Percentiles rank a stretch among this genome's conserved stretches.
phyloP scores from a whole-genome alignment of 495 filamentous ascomycete species.

The Aspergillus steynii region DNA sequence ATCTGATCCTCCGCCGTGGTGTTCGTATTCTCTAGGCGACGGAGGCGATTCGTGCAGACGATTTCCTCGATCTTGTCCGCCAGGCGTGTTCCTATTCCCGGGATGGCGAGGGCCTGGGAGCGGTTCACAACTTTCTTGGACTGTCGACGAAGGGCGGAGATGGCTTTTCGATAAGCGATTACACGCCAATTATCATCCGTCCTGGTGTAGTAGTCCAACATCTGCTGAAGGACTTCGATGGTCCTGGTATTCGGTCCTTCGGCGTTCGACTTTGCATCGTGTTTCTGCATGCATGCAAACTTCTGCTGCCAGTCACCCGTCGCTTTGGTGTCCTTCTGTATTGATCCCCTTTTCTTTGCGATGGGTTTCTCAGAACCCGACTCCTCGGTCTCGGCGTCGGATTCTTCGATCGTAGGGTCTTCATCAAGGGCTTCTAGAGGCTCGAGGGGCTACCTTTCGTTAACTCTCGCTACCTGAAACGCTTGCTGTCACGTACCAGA shows the following conservation, averaged over 20 bases:
- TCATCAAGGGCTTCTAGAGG: conserved; percentile 29
- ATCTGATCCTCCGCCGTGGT: conserved; percentile 62
- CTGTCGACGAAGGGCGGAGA: conserved; percentile 70
- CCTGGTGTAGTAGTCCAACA: conserved; percentile 78
- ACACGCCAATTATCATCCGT: conserved; percentile 79
- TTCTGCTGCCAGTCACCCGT: conserved; percentile 46
- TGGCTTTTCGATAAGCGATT: conserved; percentile 77
- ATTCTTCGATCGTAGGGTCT: conserved; percentile 21
- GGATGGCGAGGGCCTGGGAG: conserved; percentile 66
- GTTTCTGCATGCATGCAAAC: conserved; percentile 70
- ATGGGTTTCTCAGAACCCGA: conserved; percentile 24
- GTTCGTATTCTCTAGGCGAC: conserved; percentile 68
- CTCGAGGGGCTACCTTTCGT: conserved; percentile 42
- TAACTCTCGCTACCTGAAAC: not conserved
- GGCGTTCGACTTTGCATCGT: conserved; percentile 37
- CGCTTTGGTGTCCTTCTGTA: conserved; percentile 12
- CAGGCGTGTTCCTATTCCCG: conserved; percentile 72
- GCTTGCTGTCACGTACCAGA: conserved; percentile 41
- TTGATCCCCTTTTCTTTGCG: conserved; percentile 34
- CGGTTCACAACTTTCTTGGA: conserved; percentile 62
- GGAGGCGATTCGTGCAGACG: conserved; percentile 70
- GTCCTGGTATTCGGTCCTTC: conserved; percentile 70
- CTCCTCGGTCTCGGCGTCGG: conserved; percentile 20
- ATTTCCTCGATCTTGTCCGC: conserved; percentile 94
- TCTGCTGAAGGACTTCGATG: conserved; percentile 76